A percentile compares a stretch with the other conserved stretches of the same genome.
Conservation (phyloP, 441 rosid species). For the Gossypium davidsonii region DNA sequence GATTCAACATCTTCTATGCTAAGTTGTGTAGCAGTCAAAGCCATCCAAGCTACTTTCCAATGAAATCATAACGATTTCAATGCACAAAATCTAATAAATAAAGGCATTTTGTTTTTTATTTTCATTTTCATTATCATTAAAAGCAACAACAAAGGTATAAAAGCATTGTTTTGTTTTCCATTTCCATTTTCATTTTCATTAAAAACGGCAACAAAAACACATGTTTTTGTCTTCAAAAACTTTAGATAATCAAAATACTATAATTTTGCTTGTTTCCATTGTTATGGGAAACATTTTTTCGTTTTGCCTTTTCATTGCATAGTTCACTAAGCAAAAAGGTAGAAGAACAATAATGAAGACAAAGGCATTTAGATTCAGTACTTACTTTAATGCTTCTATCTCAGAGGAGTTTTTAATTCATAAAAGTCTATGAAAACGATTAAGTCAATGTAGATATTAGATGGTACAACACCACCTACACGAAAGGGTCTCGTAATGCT, state of each 20-base stretch:
- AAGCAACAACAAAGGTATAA: no score
- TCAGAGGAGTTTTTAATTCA: constrained; percentile 11
- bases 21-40: constrained; percentile 5
- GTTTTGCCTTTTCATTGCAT: not conserved
- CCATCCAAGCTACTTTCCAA: constrained; percentile 10
- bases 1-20: not conserved
- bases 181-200: no score
- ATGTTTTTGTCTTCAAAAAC: no score
- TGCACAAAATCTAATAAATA: constrained; percentile 11
- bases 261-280: no score
- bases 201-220: no score
- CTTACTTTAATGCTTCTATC: constrained; percentile 23
- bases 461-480: constrained; percentile 33
- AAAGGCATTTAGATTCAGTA: constrained; percentile 3
- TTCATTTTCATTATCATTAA: no score
- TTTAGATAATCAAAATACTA: no score
- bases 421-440: constrained; percentile 16
- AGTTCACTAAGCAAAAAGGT: not conserved
- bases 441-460: constrained; percentile 20
- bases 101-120: no score
- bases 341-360: not conserved
- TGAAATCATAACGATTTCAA: no score
- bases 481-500: constrained; percentile 41
- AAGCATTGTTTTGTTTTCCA: no score
- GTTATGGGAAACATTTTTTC: no score